Conservation (phyloP, 2,329 filamentous ascomycete species). For the Neonectria hederae region DNA sequence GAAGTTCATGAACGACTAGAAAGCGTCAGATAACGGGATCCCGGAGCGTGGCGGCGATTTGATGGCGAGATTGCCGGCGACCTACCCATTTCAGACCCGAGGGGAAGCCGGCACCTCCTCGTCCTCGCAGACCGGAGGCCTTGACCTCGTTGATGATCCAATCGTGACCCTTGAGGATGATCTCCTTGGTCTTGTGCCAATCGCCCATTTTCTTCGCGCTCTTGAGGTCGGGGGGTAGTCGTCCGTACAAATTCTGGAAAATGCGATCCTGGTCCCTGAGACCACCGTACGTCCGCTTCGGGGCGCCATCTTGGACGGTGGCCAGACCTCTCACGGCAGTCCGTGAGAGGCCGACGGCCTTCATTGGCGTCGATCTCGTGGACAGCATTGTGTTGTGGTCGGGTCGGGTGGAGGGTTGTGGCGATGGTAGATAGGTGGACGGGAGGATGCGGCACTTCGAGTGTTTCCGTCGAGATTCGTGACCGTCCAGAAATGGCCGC, state of each 20-base stretch:
- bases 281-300: slow-evolving; percentile 81
- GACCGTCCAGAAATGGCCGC: slow-evolving; percentile 49
- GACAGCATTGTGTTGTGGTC: slow-evolving; percentile 55
- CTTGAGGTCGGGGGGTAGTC: slow-evolving; percentile 90
- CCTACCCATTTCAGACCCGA: slow-evolving; percentile 98
- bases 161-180: slow-evolving; percentile 94
- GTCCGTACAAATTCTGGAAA: slow-evolving; percentile 98
- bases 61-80: slow-evolving; percentile 35
- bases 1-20: slow-evolving; percentile 98
- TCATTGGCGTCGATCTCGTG: slow-evolving; percentile 53
- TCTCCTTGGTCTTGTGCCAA: slow-evolving; percentile 99
- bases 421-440: slow-evolving; percentile 41
- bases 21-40: slow-evolving; percentile 38
- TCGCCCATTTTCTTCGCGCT: slow-evolving; percentile 97
- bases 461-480: slow-evolving; percentile 48
- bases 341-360: slow-evolving; percentile 53
- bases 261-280: slow-evolving; percentile 97
- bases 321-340: slow-evolving; percentile 75
- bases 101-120: slow-evolving; percentile 97
- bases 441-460: slow-evolving; percentile 51
- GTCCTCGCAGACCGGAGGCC: slow-evolving; percentile 91
- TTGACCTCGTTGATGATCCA: slow-evolving; percentile 99
- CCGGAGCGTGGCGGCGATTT: slow-evolving; percentile 26
- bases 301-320: slow-evolving; percentile 78
- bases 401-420: slow-evolving; percentile 44